Base-by-base conservation (phyloP, 345 rosid genomes). In the Ceriops decandra region DNA sequence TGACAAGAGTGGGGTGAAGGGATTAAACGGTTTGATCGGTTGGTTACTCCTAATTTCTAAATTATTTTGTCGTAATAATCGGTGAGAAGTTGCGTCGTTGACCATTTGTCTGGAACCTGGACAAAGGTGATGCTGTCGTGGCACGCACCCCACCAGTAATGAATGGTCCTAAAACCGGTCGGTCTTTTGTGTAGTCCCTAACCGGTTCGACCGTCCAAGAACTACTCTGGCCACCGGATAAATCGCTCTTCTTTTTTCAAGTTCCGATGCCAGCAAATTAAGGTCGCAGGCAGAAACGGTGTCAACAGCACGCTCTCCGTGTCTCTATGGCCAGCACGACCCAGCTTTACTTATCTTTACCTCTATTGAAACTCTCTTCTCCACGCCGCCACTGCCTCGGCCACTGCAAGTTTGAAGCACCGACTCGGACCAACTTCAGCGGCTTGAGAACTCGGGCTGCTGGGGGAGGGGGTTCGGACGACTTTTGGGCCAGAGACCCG, bases 401-500 rank as follows among this genome's bases (percentile, higher is more conserved):
- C 56, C 64, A 46, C 32, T 19, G 10, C 57, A 52, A 62, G 33
- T 7, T 78, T 28, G 58, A 72, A 47, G 15, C 53, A 62, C 63
- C 24, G 49, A 16, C 62, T 69, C 75, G 24, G 52, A 66, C 58
- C 49, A 63, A 68, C 58, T 58, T 51, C 31, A 10, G 35, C 27
- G 10, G 57, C 54, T 26, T 74, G 66, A 74, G 73, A 69, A 76
- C 42, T 31, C 72, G 68, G 32, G 87, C 82, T 7, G 0, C 32
- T 69, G 3, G 31, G 65, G 83, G 72, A 4, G 0, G 21, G 42
- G 90, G 86, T 65, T 21, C 78, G 72, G 92, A 90, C 16, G 96
- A 87, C 69, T 90, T 90, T 64, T 92, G 96, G 21, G 89, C 85
- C 9, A 77, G 92, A 52, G 92, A 87, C 80, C 92, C 92, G 8